phyloP scores from a whole-genome alignment of 495 filamentous ascomycete species.

The Xylaria flabelliformis region DNA sequence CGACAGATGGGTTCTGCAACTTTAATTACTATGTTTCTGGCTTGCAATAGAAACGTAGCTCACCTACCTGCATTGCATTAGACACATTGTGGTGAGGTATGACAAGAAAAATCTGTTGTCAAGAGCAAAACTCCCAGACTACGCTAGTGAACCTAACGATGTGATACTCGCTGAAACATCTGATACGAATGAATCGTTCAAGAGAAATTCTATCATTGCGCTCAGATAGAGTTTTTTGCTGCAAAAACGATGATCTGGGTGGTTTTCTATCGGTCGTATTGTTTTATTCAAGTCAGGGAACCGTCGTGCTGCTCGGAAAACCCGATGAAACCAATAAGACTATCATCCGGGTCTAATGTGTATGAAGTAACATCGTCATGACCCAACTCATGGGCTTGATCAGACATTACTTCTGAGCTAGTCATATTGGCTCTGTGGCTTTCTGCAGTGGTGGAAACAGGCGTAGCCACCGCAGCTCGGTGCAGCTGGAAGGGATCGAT shows the following conservation, averaged over 20 bases:
- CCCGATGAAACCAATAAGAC: not conserved
- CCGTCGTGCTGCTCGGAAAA: not conserved
- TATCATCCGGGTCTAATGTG: not conserved
- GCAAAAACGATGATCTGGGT: too few relatives aligned
- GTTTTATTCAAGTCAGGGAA: not conserved
- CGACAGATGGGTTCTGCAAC: conserved; percentile 18
- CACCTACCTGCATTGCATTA: not conserved
- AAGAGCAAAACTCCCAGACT: not conserved
- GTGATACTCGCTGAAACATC: not conserved
- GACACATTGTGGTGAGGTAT: not conserved
- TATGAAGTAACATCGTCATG: not conserved
- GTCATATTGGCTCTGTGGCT: not conserved
- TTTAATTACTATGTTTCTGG: conserved; percentile 23
- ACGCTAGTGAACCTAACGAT: not conserved
- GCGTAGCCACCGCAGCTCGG: not conserved
- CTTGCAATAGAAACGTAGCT: not conserved
- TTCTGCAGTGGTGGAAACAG: not conserved
- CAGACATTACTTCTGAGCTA: not conserved
- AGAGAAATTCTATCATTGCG: not conserved
- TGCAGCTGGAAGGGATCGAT: not conserved
- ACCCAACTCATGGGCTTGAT: not conserved
- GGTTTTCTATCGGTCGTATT: not conserved
- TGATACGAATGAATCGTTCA: not conserved
- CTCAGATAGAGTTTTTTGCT: not conserved
- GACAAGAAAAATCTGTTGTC: not conserved